Evolutionary conservation across 2,329 filamentous ascomycete genomes (phyloP), one percentile per base, ranked within the genome.

Genomic region (Talaromyces piceae): DNA sequence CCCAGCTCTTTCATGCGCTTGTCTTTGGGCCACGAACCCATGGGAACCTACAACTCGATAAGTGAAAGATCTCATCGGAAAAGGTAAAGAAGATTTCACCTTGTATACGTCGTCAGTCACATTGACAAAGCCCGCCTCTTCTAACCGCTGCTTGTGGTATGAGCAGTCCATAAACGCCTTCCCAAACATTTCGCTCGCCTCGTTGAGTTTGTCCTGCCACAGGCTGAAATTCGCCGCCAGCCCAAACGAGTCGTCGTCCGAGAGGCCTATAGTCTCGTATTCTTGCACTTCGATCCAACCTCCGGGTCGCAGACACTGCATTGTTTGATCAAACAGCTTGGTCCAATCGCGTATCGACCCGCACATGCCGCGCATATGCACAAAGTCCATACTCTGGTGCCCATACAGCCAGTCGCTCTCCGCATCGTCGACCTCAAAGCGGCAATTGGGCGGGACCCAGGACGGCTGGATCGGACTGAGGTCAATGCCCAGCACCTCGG

Each of bases 41-140:
- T 67, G 1, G 76, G 76, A 67, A 75, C 74, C 55, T 59, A 31
- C 22, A 5, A 43, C 25, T 23, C 31, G 6, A 20, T 22, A 3
- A 25, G 18, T 30, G 3, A 26, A 30, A 5, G 16, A 25, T 9
- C 28, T 6, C 18, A 5, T 20, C 13, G 8, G 5, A 27, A 16
- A 3, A 18, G 1, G 4, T 11, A 43, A 18, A 20, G 9, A 31
- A 12, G 16, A 28, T 9, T 13, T 13, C 12, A 61, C 58, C 52
- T 70, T 73, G 55, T 67, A 76, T 2, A 71, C 54, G 2, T 67
- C 61, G 54, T 78, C 71, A 0, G 64, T 63, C 0, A 81, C 70
- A 47, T 78, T 71, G 13, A 69, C 62, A 51, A 80, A 81, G 0
- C 78, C 78, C 0, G 71, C 76, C 3, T 74, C 73, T 3, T 65